A percentile compares a stretch with the other conserved stretches of the same genome.
Conservation (phyloP, 805 yeast species). For the Danielozyma ontarioensis region DNA sequence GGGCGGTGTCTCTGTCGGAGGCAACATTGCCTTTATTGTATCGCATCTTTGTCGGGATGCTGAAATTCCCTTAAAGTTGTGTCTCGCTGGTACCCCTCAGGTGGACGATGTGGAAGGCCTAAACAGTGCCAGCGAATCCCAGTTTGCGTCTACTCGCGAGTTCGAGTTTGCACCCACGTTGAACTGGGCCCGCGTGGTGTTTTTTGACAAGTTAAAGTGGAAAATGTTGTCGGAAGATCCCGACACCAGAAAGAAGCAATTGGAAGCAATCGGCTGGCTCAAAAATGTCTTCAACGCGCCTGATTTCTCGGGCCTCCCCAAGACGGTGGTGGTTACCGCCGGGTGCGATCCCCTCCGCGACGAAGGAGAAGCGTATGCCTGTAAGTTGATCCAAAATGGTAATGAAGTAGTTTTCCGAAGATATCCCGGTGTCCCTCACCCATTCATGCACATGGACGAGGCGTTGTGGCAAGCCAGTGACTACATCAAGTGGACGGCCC, state of each 20-base stretch:
- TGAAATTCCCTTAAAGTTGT: constrained; percentile 15
- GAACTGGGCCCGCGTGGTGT: constrained; percentile 24
- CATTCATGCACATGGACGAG: constrained; percentile 29
- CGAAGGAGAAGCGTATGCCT: constrained; percentile 26
- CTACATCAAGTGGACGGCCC: constrained; percentile 20
- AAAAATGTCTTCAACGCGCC: constrained; percentile 22
- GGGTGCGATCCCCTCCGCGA: constrained; percentile 29
- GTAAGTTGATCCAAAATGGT: constrained; percentile 17
- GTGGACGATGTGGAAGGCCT: constrained; percentile 21
- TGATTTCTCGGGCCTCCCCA: constrained; percentile 17
- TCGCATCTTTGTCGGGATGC: constrained; percentile 21
- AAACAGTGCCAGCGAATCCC: constrained; percentile 17
- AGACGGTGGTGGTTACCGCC: constrained; percentile 23
- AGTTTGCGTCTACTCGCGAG: constrained; percentile 17
- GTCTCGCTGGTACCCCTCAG: constrained; percentile 27
- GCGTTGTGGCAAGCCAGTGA: constrained; percentile 22
- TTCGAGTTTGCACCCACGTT: constrained; percentile 27
- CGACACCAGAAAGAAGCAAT: constrained; percentile 6
- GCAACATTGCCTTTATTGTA: constrained; percentile 19
- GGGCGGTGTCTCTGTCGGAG: constrained; percentile 21
- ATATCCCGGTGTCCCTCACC: constrained; percentile 28
- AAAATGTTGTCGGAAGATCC: constrained; percentile 12
- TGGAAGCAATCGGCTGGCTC: constrained; percentile 24
- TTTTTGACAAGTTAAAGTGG: constrained; percentile 26
- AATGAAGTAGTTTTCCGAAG: constrained; percentile 21